Percentiles rank a stretch among this genome's conserved stretches.
phyloP scores from a whole-genome alignment of 179 eudicot genomes.

The Patellifolia procumbens region DNA sequence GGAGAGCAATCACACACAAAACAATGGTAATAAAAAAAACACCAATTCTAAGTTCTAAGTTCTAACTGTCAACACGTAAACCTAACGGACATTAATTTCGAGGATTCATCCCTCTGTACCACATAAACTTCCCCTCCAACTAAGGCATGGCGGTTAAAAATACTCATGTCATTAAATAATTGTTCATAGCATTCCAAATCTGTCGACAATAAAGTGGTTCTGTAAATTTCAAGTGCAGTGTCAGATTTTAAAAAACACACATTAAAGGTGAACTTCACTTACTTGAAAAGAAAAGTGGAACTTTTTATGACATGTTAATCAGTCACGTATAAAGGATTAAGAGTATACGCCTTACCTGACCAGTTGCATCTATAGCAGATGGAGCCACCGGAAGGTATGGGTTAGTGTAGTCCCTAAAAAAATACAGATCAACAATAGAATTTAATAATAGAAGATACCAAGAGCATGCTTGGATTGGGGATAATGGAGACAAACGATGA shows the following conservation, averaged over 20 bases:
- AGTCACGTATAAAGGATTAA: neutral
- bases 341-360: slow-evolving; percentile 60
- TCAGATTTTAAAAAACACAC: neutral
- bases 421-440: slow-evolving; percentile 16
- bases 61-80: neutral
- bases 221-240: neutral
- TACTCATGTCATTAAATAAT: neutral
- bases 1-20: neutral
- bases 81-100: neutral
- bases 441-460: neutral
- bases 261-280: neutral
- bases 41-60: too few relatives aligned
- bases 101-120: neutral
- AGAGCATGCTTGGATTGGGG: too few relatives aligned
- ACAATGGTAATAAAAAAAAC: neutral
- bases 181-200: neutral
- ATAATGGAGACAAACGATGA: too few relatives aligned
- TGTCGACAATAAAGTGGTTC: neutral
- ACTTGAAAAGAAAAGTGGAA: neutral
- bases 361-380: slow-evolving; percentile 86
- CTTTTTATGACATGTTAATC: neutral
- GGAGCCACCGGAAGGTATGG: slow-evolving; percentile 94
- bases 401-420: slow-evolving; percentile 91
- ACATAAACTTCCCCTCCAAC: neutral
- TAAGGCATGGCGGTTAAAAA: neutral